Evolutionary conservation across 2,329 filamentous ascomycete species (phyloP).

Genomic region (Hortaea werneckii): DNA sequence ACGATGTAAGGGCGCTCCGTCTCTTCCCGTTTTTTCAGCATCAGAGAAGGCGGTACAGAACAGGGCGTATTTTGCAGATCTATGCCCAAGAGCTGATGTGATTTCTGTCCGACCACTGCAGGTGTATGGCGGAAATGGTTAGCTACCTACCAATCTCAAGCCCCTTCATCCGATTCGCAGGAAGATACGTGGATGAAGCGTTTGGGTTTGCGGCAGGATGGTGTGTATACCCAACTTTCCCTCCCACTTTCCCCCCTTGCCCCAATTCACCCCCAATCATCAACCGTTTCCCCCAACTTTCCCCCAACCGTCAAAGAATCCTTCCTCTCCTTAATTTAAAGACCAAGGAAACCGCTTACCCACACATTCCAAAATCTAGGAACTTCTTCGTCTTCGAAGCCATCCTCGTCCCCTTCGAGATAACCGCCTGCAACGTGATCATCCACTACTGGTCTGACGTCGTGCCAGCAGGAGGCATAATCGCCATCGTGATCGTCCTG

Average conservation of each 20-base stretch:
- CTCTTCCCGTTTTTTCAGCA: too few relatives aligned
- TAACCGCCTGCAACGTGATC: constrained; percentile 33
- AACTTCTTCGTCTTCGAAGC: too few relatives aligned
- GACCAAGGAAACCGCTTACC: too few relatives aligned
- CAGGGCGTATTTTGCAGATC: constrained; percentile 2
- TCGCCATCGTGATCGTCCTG: constrained; percentile 31
- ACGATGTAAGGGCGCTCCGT: too few relatives aligned
- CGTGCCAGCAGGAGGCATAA: constrained; percentile 31
- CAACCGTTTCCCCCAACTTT: too few relatives aligned
- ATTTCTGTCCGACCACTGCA: background rate
- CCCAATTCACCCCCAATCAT: too few relatives aligned
- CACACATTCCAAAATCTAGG: too few relatives aligned
- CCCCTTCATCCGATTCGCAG: constrained; percentile 51
- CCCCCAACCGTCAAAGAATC: too few relatives aligned
- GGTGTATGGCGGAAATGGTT: constrained; percentile 50
- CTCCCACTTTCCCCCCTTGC: too few relatives aligned
- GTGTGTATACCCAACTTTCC: constrained; percentile 32
- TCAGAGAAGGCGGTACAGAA: too few relatives aligned
- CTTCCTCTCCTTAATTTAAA: too few relatives aligned
- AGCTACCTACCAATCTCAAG: constrained; percentile 51
- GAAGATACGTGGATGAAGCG: constrained; percentile 54
- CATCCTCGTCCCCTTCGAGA: constrained; percentile 32
- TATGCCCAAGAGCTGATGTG: constrained; percentile 11
- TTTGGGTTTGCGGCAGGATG: constrained; percentile 44
- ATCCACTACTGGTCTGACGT: constrained; percentile 31